These are phyloP conservation scores for Gymnopilus dilepis DNA, from an alignment of 768 basidiomycete genomes.

Conservation along the genomic window DNA sequence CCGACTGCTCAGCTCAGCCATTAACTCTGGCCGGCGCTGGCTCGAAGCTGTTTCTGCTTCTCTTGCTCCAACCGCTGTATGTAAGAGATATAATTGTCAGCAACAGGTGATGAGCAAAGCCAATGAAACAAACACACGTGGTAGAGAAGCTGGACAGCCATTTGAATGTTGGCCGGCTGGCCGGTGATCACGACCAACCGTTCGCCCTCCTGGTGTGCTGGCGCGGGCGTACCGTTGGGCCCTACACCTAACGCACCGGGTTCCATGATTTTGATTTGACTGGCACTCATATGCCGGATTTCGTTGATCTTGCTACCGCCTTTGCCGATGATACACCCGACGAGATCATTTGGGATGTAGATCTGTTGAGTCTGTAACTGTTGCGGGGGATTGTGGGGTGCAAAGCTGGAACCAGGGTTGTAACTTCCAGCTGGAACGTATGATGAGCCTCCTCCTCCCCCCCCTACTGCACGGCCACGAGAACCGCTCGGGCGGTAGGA, in stretches of 20 bases:
- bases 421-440: conserved; percentile 60
- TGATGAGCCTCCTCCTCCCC: conserved; percentile 56
- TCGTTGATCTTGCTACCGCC: conserved; percentile 99
- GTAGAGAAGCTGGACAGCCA: conserved; percentile 92
- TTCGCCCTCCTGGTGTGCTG: conserved; percentile 83
- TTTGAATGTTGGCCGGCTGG: conserved; percentile 92
- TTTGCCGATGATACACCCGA: conserved; percentile 97
- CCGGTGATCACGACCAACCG: conserved; percentile 96
- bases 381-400: conserved; percentile 61
- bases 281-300: conserved; percentile 93
- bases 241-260: conserved; percentile 81
- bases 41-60: conserved; percentile 80
- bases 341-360: conserved; percentile 96
- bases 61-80: conserved; percentile 86
- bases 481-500: conserved; percentile 72
- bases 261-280: conserved; percentile 99
- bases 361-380: conserved; percentile 96
- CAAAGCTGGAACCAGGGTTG: conserved; percentile 44
- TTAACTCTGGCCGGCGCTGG: conserved; percentile 29
- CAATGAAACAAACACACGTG: conserved; percentile 57
- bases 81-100: conserved; percentile 7
- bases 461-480: conserved; percentile 43
- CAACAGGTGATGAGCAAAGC: neutral
- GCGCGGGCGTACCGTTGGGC: conserved; percentile 70
- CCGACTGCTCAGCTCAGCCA: neutral